Evolutionary conservation across 768 basidiomycete genomes (phyloP), one percentile per base, ranked within the genome.

Genomic region (Chalciporus sphaerocephalus): DNA sequence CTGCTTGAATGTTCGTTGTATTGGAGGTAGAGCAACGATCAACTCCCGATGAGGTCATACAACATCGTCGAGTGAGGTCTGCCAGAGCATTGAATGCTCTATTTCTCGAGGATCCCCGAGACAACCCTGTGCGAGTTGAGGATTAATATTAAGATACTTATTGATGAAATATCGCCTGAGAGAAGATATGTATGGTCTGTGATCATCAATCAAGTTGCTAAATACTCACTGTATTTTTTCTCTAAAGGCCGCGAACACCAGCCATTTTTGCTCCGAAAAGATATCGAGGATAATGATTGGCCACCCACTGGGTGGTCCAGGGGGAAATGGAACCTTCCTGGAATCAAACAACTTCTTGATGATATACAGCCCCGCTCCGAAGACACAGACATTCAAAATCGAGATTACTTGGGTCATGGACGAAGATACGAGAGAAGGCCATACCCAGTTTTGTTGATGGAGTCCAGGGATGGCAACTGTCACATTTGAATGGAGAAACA

Each of bases 231-330:
- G 50, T 72, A 81, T 58, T 61, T 61, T 50, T 75, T 66, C 28
- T 23, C 24, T 48, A 55, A n/a, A 32, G 23, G 65, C 62, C 5
- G 71, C 68, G 46, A 78, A 78, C 0, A 73, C 75, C 15, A 74
- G 45, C 75, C 78, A 80, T 46, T 74, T 73, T 37, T 68, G 62
- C 30, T 70, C 64, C 12, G 62, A 61, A 21, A 78, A 79, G 69
- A 81, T 73, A 47, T 81, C 78, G 15, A 79, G 56, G 6, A 77
- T 79, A 34, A 81, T 61, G 6, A 81, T 23, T 6, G 70, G 78
- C 36, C 46, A 48, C 20, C 48, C 52, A 12, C n/a, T n/a, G n/a
- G 27, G 12, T 0, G 56, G 56, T 2, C 56, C 52, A 10, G 47
- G 56, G 4, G 48, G 56, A 17, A 39, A 40, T 0, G 35, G 48